Conservation (phyloP, 257 asterid species). For the Fraxinus quadrangulata region DNA sequence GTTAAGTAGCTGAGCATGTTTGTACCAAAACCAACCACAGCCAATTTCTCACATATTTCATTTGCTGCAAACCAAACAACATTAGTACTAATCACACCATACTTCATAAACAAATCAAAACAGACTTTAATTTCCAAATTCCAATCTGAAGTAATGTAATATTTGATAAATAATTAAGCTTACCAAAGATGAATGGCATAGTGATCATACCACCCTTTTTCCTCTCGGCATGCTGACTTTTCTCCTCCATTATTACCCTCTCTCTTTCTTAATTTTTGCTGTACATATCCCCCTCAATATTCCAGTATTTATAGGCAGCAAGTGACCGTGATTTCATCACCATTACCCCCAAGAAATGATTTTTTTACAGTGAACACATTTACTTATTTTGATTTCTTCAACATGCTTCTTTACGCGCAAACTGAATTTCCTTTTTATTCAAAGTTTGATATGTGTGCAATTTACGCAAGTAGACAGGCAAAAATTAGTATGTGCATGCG, state of each 20-base stretch:
- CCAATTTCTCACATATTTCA: conserved; percentile 85
- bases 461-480: neutral
- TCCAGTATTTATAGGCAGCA: conserved; percentile 53
- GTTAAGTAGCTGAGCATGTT: conserved; percentile 85
- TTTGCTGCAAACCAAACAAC: conserved; percentile 52
- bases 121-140: neutral
- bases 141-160: neutral
- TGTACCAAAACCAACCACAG: conserved; percentile 77
- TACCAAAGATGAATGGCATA: conserved; percentile 94
- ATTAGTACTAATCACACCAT: neutral
- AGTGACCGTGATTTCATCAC: neutral
- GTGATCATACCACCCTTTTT: conserved; percentile 78
- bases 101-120: neutral
- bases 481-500: too few relatives aligned
- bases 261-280: conserved; percentile 24
- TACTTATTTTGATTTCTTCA: too few relatives aligned
- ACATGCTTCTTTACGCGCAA: neutral
- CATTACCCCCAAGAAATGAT: neutral
- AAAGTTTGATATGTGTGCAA: neutral
- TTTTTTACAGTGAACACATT: neutral
- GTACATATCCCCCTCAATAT: conserved; percentile 13
- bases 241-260: conserved; percentile 39
- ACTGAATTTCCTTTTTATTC: neutral
- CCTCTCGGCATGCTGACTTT: conserved; percentile 24
- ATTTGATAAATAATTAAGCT: conserved; percentile 15